These are phyloP conservation scores for Penicillium canescens DNA, from an alignment of 495 filamentous ascomycete genomes.

Conservation along the genomic window DNA sequence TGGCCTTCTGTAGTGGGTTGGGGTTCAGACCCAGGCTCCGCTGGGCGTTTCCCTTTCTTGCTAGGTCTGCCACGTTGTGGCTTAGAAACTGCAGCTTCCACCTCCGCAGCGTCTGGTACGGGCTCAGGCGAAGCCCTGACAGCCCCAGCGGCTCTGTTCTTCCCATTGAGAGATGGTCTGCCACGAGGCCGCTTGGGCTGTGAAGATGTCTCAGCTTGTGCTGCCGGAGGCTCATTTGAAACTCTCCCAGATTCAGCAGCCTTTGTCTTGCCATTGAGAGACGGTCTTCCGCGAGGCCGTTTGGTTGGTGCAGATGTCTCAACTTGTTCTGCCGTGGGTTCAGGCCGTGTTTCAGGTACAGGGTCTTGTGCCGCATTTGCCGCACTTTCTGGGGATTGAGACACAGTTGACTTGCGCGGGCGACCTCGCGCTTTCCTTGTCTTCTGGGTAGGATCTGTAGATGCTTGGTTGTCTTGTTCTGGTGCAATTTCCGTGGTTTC, in stretches of 20 bases:
- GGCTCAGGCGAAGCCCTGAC: not conserved
- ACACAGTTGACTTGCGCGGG: not conserved
- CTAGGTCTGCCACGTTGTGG: conserved; percentile 5
- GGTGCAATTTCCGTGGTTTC: not conserved
- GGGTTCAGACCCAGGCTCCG: conserved; percentile 8
- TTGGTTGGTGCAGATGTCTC: conserved; percentile 6
- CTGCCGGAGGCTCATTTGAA: not conserved
- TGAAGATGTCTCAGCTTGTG: conserved; percentile 4
- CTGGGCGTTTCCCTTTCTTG: not conserved
- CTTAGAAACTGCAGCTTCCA: conserved; percentile 1
- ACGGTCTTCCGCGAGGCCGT: conserved; percentile 12
- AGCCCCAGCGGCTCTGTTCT: not conserved
- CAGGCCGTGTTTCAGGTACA: not conserved
- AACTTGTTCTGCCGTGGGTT: not conserved
- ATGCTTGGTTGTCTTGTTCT: not conserved
- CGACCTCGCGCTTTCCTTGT: conserved; percentile 7
- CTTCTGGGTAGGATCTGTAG: not conserved
- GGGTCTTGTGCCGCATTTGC: not conserved
- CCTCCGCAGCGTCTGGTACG: conserved; percentile 3
- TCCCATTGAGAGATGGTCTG: conserved; percentile 5
- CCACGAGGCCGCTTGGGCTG: conserved; percentile 2
- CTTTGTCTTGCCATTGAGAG: not conserved
- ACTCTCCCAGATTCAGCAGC: not conserved
- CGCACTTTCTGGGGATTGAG: not conserved
- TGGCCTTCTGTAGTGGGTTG: not conserved